These are phyloP conservation scores for Neostapfia colusana DNA, from an alignment of 176 grass and related monocot species.

Conservation along the genomic window DNA sequence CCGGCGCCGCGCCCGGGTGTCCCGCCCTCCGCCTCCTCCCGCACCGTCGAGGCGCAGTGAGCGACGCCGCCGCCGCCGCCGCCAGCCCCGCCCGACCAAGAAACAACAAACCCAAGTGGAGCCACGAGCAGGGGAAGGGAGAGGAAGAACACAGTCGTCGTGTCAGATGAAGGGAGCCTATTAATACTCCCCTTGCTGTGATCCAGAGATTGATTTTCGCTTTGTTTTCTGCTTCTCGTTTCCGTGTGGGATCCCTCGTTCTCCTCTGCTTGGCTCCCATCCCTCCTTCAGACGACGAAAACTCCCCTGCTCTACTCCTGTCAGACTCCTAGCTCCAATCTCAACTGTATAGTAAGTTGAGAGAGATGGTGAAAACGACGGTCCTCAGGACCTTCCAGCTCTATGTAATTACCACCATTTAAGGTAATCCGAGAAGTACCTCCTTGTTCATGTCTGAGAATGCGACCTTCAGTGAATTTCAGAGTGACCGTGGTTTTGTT, in stretches of 20 bases:
- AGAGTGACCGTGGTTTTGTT: not conserved
- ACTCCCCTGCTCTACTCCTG: not conserved
- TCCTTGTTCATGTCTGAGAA: not conserved
- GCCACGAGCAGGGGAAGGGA: not conserved
- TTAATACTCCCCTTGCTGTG: constrained; percentile 41
- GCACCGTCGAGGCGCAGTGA: constrained; percentile 74
- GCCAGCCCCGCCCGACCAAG: not conserved
- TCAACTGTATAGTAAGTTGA: not conserved
- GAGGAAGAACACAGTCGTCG: not conserved
- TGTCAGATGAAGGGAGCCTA: constrained; percentile 41
- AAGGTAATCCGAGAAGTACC: not conserved
- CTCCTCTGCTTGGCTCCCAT: not conserved
- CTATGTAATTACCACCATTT: constrained; percentile 34
- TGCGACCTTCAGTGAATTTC: not conserved
- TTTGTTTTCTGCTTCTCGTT: not conserved
- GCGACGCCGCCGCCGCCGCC: not conserved
- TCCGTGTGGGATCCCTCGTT: not conserved
- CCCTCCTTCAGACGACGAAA: not conserved
- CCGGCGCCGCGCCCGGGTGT: not conserved
- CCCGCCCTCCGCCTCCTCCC: constrained; percentile 36
- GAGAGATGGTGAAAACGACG: constrained; percentile 17
- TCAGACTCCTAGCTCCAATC: not conserved
- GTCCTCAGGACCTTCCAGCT: not conserved
- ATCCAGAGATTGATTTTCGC: constrained; percentile 12
- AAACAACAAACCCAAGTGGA: not conserved